These are phyloP conservation scores for Suhomyces bokatorum DNA, from an alignment of 1,139 yeast genomes.

Conservation along the genomic window DNA sequence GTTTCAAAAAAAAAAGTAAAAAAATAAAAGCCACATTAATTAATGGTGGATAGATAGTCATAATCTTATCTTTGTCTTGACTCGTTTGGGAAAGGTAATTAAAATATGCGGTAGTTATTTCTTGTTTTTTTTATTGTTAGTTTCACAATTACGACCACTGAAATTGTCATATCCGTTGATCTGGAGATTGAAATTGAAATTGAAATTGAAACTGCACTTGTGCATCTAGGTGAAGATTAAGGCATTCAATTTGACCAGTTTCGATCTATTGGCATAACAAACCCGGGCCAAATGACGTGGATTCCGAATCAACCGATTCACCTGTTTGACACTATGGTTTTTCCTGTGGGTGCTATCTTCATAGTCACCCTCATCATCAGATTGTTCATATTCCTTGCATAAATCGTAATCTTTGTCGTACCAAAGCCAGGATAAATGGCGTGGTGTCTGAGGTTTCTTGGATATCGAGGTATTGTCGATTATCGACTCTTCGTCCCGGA, in stretches of 20 bases:
- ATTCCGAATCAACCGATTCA: constrained; percentile 25
- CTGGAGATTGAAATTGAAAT: too few species aligned
- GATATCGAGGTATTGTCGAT: constrained; percentile 9
- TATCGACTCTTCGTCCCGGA: constrained; percentile 23
- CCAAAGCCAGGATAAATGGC: constrained; percentile 38
- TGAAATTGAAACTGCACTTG: too few species aligned
- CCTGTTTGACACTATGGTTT: constrained; percentile 27
- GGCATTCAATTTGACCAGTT: constrained; percentile 32
- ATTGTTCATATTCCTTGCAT: constrained; percentile 28
- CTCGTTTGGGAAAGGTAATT: too few species aligned
- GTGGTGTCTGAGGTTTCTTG: constrained; percentile 2
- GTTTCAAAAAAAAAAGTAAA: not conserved
- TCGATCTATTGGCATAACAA: constrained; percentile 32
- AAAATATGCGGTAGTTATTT: too few species aligned
- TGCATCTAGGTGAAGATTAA: constrained; percentile 22
- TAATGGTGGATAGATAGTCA: too few species aligned
- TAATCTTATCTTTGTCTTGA: too few species aligned
- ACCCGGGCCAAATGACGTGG: constrained; percentile 23
- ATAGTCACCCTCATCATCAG: constrained; percentile 22
- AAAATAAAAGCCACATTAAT: too few species aligned
- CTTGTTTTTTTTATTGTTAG: too few species aligned
- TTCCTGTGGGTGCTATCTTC: constrained; percentile 12
- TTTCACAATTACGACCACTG: too few species aligned
- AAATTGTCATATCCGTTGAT: too few species aligned
- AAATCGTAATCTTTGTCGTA: constrained; percentile 37